phyloP scores from a whole-genome alignment of 2,329 filamentous ascomycete genomes.

The Arthrinium phaeospermum region DNA sequence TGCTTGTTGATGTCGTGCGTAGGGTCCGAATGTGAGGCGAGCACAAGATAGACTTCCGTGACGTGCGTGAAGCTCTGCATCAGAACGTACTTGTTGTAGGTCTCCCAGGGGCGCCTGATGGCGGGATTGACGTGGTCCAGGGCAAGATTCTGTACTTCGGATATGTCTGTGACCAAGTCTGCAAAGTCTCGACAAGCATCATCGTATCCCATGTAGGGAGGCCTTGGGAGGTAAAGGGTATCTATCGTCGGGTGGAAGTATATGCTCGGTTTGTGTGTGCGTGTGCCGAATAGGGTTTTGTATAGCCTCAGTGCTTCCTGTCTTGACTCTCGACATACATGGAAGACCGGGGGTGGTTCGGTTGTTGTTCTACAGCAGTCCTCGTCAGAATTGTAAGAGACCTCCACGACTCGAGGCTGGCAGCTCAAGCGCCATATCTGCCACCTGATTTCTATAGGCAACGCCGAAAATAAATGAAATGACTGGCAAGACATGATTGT shows the following conservation, averaged over 20 bases:
- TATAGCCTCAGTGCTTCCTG: conserved; percentile 47
- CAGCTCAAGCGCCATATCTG: conserved; percentile 47
- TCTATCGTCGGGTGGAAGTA: conserved; percentile 40
- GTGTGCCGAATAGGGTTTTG: conserved; percentile 42
- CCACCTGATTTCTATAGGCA: conserved; percentile 48
- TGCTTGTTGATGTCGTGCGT: conserved; percentile 10
- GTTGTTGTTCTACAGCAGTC: conserved; percentile 46
- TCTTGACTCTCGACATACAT: conserved; percentile 49
- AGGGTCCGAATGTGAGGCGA: conserved; percentile 26
- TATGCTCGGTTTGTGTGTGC: conserved; percentile 36
- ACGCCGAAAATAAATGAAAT: conserved; percentile 42
- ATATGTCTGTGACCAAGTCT: conserved; percentile 40
- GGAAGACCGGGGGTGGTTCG: conserved; percentile 46
- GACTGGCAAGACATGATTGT: conserved; percentile 29
- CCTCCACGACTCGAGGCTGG: conserved; percentile 45
- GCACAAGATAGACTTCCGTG: conserved; percentile 45
- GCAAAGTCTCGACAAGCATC: conserved; percentile 49
- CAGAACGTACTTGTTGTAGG: conserved; percentile 55
- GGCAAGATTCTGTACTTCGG: conserved; percentile 46
- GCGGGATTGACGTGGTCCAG: conserved; percentile 52
- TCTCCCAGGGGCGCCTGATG: conserved; percentile 55
- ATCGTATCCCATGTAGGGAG: conserved; percentile 47
- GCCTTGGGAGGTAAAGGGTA: conserved; percentile 46
- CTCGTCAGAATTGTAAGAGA: conserved; percentile 43
- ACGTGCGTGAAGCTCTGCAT: conserved; percentile 48